Percentiles rank a stretch among this genome's conserved stretches.
phyloP scores from a whole-genome alignment of 2,329 filamentous ascomycete genomes.

The Trichoderma sp. region DNA sequence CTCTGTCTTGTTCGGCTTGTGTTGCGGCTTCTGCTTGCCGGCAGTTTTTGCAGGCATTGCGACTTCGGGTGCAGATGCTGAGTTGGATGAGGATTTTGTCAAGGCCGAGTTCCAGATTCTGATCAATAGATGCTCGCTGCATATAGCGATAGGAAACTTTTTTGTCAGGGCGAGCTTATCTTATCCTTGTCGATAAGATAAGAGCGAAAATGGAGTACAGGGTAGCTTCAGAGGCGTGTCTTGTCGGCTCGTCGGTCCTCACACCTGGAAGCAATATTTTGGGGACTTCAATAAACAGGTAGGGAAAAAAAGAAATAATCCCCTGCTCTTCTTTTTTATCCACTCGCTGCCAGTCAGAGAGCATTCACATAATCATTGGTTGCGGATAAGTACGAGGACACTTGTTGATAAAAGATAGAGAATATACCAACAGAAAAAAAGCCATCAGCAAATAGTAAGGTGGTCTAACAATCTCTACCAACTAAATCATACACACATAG shows the following conservation, averaged over 20 bases:
- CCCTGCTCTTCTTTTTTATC: not conserved
- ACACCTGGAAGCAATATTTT: not conserved
- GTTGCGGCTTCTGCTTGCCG: constrained; percentile 27
- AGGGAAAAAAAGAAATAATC: not conserved
- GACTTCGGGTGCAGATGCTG: not conserved
- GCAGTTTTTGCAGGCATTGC: constrained; percentile 23
- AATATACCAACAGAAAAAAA: not conserved
- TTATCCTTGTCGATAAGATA: constrained; percentile 13
- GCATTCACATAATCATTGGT: no score
- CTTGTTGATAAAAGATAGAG: no score
- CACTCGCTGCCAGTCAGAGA: not conserved
- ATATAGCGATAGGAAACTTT: constrained; percentile 16
- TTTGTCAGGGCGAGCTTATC: not conserved
- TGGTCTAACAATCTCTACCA: not conserved
- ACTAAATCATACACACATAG: not conserved
- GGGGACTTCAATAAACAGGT: not conserved
- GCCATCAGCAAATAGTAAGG: not conserved
- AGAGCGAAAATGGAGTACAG: not conserved
- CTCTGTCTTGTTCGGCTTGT: constrained; percentile 33
- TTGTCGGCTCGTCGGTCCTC: not conserved
- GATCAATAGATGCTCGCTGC: not conserved
- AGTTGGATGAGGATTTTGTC: not conserved
- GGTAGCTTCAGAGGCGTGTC: not conserved
- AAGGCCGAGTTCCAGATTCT: not conserved
- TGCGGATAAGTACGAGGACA: no score